A percentile compares a stretch with the other conserved stretches of the same genome.
Evolutionary conservation across 2,329 filamentous ascomycete species (phyloP).

Genomic region (Alternaria brassicicola): DNA sequence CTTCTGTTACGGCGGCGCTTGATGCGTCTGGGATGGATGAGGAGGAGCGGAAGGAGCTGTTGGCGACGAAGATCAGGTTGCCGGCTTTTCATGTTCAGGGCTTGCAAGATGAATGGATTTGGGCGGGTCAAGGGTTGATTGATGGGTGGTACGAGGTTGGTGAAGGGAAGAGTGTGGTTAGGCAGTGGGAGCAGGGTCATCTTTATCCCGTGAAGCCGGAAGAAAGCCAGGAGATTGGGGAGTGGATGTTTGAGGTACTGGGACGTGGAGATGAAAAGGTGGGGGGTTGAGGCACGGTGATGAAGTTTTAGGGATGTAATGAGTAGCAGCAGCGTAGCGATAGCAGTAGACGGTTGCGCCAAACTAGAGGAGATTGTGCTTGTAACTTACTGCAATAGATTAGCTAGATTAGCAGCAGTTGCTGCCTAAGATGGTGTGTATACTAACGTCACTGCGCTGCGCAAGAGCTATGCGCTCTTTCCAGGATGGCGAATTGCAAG

Average conservation of each 20-base stretch:
- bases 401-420: background rate
- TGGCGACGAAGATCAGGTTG: slow-evolving; percentile 26
- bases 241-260: slow-evolving; percentile 30
- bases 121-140: slow-evolving; percentile 41
- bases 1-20: slow-evolving; percentile 10
- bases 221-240: slow-evolving; percentile 37
- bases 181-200: slow-evolving; percentile 45
- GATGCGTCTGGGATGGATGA: background rate
- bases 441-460: background rate
- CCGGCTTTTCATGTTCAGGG: slow-evolving; percentile 46
- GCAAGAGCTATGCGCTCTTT: background rate
- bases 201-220: slow-evolving; percentile 42
- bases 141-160: slow-evolving; percentile 34
- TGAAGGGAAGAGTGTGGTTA: slow-evolving; percentile 31
- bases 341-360: background rate
- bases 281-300: background rate
- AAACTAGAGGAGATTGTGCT: background rate
- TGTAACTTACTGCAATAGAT: background rate
- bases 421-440: background rate
- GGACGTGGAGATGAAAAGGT: slow-evolving; percentile 1
- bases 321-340: background rate
- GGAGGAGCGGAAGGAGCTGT: slow-evolving; percentile 14
- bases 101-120: slow-evolving; percentile 43
- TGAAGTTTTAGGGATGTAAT: background rate
- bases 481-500: background rate